Base-by-base conservation (phyloP, 331 rosid genomes). In the Quercus tomentella region DNA sequence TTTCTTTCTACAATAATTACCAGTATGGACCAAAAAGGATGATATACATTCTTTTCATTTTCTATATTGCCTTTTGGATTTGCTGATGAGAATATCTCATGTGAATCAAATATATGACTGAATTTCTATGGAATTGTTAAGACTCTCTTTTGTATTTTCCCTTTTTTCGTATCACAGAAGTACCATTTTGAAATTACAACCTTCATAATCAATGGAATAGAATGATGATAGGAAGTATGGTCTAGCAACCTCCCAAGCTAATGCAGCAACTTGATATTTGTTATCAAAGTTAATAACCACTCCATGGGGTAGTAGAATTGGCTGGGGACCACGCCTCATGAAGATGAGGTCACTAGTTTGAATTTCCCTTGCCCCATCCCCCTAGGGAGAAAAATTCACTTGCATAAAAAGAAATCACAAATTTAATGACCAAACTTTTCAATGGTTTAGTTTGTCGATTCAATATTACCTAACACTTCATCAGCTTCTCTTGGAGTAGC, bases 401-500 rank as follows among this genome's bases (percentile, higher is more conserved):
- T 41, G 49, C 49, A 41, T 2, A 41, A 41, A 41, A 41, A 41
- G 49, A 9, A 41, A 41, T 41, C 2, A 28, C 2, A 30, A 23
- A 63, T 20, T 63, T 28, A 16, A 33, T 33, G 10, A 22, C 51
- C 45, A 66, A 66, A 20, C 7, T 28, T 66, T 18, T 45, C 72
- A 18, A 17, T 7, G n/a, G 45, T 20, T 31, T 67, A 33, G 25
- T 31, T 67, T 10, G 52, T 67, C 9, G 1, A 4, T 67, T 49
- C 52, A 35, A 56, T 56, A 14, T 70, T 86, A 91, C 93, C 93
- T 72, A 86, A 83, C 15, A 89, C 93, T 73, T 89, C 86, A 67
- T 89, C 96, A 4, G 78, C 83, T 0, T 87, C 90, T 75, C 68
- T 87, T 0, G 93, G 93, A 65, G 93, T 86, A 4, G 89, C 90